These are phyloP conservation scores for Russula griseocarnosa DNA, from an alignment of 768 basidiomycete genomes.

Conservation along the genomic window DNA sequence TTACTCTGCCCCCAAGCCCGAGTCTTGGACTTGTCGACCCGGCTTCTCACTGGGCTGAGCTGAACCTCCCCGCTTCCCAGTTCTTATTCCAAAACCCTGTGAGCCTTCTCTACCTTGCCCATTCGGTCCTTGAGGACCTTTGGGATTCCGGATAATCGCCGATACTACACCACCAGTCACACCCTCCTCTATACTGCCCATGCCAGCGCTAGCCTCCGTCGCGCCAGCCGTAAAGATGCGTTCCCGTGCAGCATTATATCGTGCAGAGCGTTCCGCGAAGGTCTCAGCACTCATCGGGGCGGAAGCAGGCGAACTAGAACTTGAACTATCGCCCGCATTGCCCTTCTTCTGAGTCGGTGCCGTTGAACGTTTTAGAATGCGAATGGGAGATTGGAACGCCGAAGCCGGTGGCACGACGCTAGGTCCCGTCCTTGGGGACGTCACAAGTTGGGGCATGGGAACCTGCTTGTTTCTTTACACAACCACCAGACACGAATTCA, in stretches of 20 bases:
- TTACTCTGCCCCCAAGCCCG: not conserved
- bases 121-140: slow-evolving; percentile 16
- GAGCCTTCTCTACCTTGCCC: slow-evolving; percentile 15
- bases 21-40: not conserved
- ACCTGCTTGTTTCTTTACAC: slow-evolving; percentile 50
- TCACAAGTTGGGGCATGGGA: slow-evolving; percentile 64
- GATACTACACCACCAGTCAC: not conserved
- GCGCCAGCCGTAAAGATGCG: slow-evolving; percentile 54
- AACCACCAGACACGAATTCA: not conserved
- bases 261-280: slow-evolving; percentile 63
- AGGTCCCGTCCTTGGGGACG: slow-evolving; percentile 38
- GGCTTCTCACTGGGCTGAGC: slow-evolving; percentile 2
- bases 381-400: slow-evolving; percentile 58
- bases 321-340: not conserved
- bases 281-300: slow-evolving; percentile 35
- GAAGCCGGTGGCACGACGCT: slow-evolving; percentile 47
- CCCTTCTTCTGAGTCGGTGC: slow-evolving; percentile 30
- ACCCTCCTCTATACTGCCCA: not conserved
- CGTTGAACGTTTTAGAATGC: slow-evolving; percentile 63
- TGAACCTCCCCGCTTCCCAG: slow-evolving; percentile 5
- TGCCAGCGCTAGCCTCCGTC: not conserved
- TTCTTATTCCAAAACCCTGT: slow-evolving; percentile 17
- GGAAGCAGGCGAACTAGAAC: slow-evolving; percentile 14
- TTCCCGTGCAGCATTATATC: slow-evolving; percentile 68
- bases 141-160: slow-evolving; percentile 25